Conservation (phyloP, 345 rosid species). For the Pugionium dolabratum region DNA sequence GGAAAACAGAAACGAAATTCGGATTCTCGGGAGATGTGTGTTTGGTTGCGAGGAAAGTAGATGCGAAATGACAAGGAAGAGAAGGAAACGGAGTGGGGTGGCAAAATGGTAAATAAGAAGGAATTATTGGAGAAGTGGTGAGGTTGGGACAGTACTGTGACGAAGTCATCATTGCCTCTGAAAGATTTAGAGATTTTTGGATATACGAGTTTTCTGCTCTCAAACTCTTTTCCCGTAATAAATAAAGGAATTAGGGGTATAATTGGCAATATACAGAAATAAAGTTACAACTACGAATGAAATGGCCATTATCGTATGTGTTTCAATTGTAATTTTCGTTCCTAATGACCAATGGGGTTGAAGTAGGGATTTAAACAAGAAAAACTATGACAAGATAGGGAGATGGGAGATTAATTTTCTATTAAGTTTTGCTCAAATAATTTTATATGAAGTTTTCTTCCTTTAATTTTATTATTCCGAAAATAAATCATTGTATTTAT, state of each 20-base stretch:
- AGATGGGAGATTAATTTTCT: no score
- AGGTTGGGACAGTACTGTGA: slow-evolving; percentile 22
- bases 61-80: slow-evolving; percentile 19
- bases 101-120: slow-evolving; percentile 57
- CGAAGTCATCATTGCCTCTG: slow-evolving; percentile 29
- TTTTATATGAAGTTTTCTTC: no score
- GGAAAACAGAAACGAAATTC: slow-evolving; percentile 1
- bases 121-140: slow-evolving; percentile 28
- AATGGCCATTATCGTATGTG: no score
- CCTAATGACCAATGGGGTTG: no score
- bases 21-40: slow-evolving; percentile 9
- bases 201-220: slow-evolving; percentile 1
- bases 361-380: no score
- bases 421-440: no score
- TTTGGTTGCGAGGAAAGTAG: slow-evolving; percentile 24
- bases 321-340: no score
- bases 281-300: not conserved
- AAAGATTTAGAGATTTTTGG: slow-evolving; percentile 7
- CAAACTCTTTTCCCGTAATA: no score
- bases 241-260: not conserved
- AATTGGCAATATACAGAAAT: not conserved
- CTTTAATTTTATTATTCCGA: no score
- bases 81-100: slow-evolving; percentile 36
- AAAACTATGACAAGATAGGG: no score
- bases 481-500: no score